These are phyloP conservation scores for Phytophthora agathidicida DNA, from an alignment of 352 stramenopile species.

Conservation along the genomic window DNA sequence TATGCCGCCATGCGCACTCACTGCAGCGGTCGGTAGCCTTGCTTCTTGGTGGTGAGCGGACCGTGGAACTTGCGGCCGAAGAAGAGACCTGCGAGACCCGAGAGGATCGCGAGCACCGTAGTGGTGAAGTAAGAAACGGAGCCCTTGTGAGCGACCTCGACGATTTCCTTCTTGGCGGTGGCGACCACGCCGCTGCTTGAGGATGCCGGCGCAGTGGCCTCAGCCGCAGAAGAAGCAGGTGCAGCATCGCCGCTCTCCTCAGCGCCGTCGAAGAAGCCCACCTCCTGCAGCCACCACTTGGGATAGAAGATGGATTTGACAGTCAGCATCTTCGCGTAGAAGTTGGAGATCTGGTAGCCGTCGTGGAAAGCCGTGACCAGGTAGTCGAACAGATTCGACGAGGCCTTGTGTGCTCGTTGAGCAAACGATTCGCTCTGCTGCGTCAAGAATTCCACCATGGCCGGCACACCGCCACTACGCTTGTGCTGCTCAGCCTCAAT, in stretches of 20 bases:
- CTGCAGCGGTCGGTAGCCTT: conserved; percentile 56
- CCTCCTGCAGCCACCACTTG: conserved; percentile 82
- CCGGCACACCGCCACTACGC: conserved; percentile 40
- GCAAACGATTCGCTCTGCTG: conserved; percentile 55
- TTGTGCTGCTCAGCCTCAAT: conserved; percentile 46
- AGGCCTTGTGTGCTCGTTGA: conserved; percentile 55
- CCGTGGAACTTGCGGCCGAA: conserved; percentile 63
- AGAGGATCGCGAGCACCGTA: conserved; percentile 54
- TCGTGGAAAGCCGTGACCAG: conserved; percentile 86
- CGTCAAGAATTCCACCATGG: conserved; percentile 67
- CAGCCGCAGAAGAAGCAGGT: conserved; percentile 5
- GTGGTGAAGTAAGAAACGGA: conserved; percentile 60
- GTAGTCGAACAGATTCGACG: conserved; percentile 65
- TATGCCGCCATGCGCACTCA: conserved; percentile 9
- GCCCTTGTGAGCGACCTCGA: conserved; percentile 18
- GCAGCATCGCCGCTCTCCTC: conserved; percentile 15
- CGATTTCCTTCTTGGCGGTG: conserved; percentile 16
- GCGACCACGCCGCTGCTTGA: conserved; percentile 21
- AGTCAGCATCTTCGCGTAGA: conserved; percentile 45
- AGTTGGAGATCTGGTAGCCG: conserved; percentile 71
- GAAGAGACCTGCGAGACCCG: conserved; percentile 51
- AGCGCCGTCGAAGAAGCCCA: conserved; percentile 71
- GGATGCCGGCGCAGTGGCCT: conserved; percentile 6
- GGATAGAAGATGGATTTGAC: conserved; percentile 80
- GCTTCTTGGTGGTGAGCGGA: conserved; percentile 42